Percentiles rank a stretch among this genome's conserved stretches.
phyloP scores from a whole-genome alignment of 139 green algal genomes.

The Asterochloris sp. region DNA sequence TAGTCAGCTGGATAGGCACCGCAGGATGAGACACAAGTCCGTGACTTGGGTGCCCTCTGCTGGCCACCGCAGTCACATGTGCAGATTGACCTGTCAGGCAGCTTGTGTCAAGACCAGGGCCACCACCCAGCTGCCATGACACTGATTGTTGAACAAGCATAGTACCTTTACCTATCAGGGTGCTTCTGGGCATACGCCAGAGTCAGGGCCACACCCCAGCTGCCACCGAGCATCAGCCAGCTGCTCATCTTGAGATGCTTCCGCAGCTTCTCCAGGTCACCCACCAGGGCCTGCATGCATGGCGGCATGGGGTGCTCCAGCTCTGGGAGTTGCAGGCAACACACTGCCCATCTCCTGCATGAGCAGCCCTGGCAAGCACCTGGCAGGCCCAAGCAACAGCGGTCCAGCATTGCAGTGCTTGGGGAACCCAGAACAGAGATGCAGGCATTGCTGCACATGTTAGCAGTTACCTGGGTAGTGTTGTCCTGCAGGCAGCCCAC shows the following conservation, averaged over 20 bases:
- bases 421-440: too few relatives aligned
- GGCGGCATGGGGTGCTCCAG: too few relatives aligned
- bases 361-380: too few relatives aligned
- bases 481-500: constrained; percentile 53
- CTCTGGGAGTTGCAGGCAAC: too few relatives aligned
- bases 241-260: constrained; percentile 31
- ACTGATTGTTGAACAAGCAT: neutral
- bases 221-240: constrained; percentile 70
- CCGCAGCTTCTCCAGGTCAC: constrained; percentile 58
- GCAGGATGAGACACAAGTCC: too few relatives aligned
- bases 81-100: neutral
- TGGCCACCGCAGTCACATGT: neutral
- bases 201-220: constrained; percentile 59
- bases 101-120: too few relatives aligned
- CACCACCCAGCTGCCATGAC: neutral
- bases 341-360: too few relatives aligned
- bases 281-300: constrained; percentile 31
- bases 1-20: too few relatives aligned
- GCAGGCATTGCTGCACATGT: too few relatives aligned
- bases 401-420: too few relatives aligned
- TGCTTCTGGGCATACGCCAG: constrained; percentile 62
- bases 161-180: constrained; percentile 12
- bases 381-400: too few relatives aligned
- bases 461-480: constrained; percentile 26
- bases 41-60: too few relatives aligned